Evolutionary conservation across 148 eudicot species (phyloP).

Genomic region (Persicaria tinctoria): DNA sequence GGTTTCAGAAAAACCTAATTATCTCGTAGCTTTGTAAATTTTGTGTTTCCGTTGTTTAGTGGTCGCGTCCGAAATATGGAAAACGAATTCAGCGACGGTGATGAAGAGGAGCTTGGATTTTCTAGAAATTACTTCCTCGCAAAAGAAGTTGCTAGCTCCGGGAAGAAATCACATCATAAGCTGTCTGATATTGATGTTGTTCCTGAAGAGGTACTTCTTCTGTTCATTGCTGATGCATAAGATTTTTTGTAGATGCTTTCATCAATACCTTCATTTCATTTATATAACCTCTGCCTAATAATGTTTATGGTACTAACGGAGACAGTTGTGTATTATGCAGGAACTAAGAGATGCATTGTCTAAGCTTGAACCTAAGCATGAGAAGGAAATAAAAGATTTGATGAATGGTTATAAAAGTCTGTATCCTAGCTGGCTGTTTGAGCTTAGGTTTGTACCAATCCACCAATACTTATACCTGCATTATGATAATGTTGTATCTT

Average conservation of each 20-base stretch:
- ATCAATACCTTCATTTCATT: not conserved
- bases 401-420: constrained; percentile 45
- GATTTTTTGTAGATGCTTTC: not conserved
- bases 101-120: constrained; percentile 74
- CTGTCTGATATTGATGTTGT: constrained; percentile 73
- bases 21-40: not conserved
- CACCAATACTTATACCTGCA: not conserved
- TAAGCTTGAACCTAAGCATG: constrained; percentile 67
- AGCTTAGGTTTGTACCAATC: constrained; percentile 19
- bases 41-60: not conserved
- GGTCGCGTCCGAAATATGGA: constrained; percentile 34
- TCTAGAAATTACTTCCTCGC: constrained; percentile 87
- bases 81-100: constrained; percentile 28
- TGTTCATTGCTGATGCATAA: not conserved
- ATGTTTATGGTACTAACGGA: not conserved
- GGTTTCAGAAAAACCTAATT: not conserved
- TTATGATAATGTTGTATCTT: not conserved
- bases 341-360: constrained; percentile 65
- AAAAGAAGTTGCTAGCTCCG: constrained; percentile 54
- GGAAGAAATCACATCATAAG: constrained; percentile 61
- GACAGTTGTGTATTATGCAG: constrained; percentile 25
- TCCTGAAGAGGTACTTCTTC: constrained; percentile 59
- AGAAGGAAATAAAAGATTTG: constrained; percentile 55
- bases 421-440: constrained; percentile 63
- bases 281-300: no score